Evolutionary conservation across 441 rosid genomes (phyloP).

Genomic region (Bruguiera hainesii): DNA sequence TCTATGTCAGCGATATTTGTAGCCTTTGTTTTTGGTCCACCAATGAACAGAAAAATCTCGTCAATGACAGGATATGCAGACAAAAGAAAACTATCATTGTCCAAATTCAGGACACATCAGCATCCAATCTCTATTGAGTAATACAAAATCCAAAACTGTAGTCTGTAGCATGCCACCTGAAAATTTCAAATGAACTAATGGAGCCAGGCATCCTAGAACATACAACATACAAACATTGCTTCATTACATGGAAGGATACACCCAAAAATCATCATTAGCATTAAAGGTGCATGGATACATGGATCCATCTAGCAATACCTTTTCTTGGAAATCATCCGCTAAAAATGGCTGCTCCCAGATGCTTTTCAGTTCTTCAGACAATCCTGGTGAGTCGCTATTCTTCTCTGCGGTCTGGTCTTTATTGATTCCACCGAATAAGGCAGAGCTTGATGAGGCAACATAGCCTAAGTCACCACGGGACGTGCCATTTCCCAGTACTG

Average conservation of each 20-base stretch:
- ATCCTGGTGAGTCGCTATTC: constrained; percentile 1
- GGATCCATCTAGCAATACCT: background rate
- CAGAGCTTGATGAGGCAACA: background rate
- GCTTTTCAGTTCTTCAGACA: background rate
- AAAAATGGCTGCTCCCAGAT: constrained; percentile 11
- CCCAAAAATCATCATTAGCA: background rate
- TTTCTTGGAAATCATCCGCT: background rate
- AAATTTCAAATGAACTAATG: too few relatives aligned
- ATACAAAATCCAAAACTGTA: too few relatives aligned
- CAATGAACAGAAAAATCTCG: too few relatives aligned
- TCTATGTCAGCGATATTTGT: too few relatives aligned
- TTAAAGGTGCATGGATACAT: background rate
- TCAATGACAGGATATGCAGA: too few relatives aligned
- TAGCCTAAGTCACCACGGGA: background rate
- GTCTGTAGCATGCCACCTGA: too few relatives aligned
- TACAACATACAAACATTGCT: too few relatives aligned
- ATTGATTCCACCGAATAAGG: background rate
- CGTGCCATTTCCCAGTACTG: background rate
- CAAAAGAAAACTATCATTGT: too few relatives aligned
- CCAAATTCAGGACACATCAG: too few relatives aligned
- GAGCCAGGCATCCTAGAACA: too few relatives aligned
- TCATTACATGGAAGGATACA: background rate
- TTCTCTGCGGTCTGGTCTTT: background rate
- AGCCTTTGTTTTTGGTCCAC: too few relatives aligned
- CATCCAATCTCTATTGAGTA: too few relatives aligned